Percentiles rank a stretch among this genome's conserved stretches.
These are phyloP conservation scores for Ustilago curta DNA, from an alignment of 1,284 basidiomycete species.

Conservation along the genomic window DNA sequence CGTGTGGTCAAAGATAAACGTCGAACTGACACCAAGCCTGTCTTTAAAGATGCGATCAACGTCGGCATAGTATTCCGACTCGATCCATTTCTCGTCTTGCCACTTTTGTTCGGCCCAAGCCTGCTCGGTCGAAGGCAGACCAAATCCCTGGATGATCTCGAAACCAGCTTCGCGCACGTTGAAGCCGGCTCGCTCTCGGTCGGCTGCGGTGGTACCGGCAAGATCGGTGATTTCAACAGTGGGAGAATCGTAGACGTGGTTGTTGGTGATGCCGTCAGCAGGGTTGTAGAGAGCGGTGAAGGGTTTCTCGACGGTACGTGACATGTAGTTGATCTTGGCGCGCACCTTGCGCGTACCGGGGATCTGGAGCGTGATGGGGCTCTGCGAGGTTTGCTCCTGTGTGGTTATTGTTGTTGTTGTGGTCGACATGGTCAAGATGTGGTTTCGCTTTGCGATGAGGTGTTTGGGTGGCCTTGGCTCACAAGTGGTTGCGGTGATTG, in stretches of 20 bases:
- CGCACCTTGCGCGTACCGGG: constrained; percentile 37
- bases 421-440: constrained; percentile 12
- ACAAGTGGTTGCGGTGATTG: background rate
- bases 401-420: constrained; percentile 30
- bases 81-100: constrained; percentile 50
- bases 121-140: constrained; percentile 20
- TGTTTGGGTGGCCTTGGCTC: background rate
- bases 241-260: constrained; percentile 40
- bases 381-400: constrained; percentile 9
- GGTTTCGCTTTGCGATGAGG: background rate
- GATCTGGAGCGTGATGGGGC: constrained; percentile 27
- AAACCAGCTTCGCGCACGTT: constrained; percentile 52
- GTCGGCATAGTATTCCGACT: constrained; percentile 54
- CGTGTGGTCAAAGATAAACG: constrained; percentile 62
- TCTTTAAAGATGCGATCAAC: constrained; percentile 53
- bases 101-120: constrained; percentile 51
- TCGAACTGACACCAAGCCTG: constrained; percentile 50
- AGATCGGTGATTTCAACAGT: constrained; percentile 54
- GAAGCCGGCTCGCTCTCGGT: constrained; percentile 42
- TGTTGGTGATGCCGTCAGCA: constrained; percentile 36
- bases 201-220: constrained; percentile 20
- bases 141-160: constrained; percentile 56
- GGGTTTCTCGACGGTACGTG: constrained; percentile 46
- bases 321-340: constrained; percentile 58
- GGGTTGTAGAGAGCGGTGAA: constrained; percentile 37